Evolutionary conservation across 1,284 basidiomycete species (phyloP).

Genomic region (Amylostereum areolatum): DNA sequence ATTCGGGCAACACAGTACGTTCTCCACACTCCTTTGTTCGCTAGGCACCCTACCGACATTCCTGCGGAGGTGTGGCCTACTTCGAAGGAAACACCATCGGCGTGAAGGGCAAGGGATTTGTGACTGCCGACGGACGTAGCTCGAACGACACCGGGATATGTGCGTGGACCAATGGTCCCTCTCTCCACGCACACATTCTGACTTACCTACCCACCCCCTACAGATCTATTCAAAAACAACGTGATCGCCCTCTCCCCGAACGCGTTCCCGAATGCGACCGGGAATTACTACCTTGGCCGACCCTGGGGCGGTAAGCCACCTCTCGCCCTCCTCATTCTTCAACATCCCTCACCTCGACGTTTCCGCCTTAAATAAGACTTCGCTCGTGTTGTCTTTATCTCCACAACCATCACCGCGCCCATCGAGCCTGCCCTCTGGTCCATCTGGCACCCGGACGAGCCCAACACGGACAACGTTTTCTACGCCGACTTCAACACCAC

Average conservation of each 20-base stretch:
- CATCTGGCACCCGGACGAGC: conserved; percentile 32
- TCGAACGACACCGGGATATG: conserved; percentile 43
- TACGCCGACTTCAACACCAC: conserved; percentile 42
- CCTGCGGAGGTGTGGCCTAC: conserved; percentile 27
- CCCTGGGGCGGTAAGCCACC: conserved; percentile 32
- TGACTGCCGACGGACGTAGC: conserved; percentile 48
- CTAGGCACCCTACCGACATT: neutral
- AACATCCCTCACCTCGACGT: neutral
- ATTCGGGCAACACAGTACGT: conserved; percentile 28
- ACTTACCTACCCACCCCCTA: neutral
- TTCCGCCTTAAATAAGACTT: conserved; percentile 9
- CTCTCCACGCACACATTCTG: neutral
- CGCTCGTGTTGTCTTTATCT: conserved; percentile 19
- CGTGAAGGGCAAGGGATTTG: conserved; percentile 31
- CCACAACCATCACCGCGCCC: conserved; percentile 33
- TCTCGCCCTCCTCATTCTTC: neutral
- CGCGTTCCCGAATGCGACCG: conserved; percentile 19
- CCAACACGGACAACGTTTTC: conserved; percentile 34
- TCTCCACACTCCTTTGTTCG: neutral
- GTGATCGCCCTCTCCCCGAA: conserved; percentile 39
- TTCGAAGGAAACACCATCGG: conserved; percentile 43
- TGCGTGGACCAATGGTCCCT: conserved; percentile 17
- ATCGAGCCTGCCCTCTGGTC: conserved; percentile 42
- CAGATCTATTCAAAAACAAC: conserved; percentile 44
- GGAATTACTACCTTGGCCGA: conserved; percentile 31